Evolutionary conservation across 2,329 filamentous ascomycete genomes (phyloP), one percentile per base, ranked within the genome.

Genomic region (Colletotrichum camelliae): DNA sequence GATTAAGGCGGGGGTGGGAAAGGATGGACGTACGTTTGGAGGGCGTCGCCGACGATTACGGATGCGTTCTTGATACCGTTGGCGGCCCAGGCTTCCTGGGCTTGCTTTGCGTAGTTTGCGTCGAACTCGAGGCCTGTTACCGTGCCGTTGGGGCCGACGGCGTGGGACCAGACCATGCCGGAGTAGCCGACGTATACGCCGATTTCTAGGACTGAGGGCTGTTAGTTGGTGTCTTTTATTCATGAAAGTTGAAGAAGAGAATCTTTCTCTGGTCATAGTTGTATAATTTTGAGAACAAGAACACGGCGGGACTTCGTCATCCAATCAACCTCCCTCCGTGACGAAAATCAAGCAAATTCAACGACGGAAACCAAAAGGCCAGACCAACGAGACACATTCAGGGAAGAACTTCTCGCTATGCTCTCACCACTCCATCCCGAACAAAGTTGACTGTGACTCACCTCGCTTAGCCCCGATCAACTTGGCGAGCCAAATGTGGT

Each of bases 141-240:
- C 16, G 79, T 78, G 80, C 88, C 79, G 62, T 85, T 80, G 3
- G 83, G 82, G 0, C 88, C 88, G 5, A 88, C 83, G 35, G 86
- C 87, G 27, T 89, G 83, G 4, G 87, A 80, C 87, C 87, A 89
- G 18, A 87, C 83, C 79, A 89, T 83, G 78, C 83, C 82, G n/a
- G 87, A 89, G 80, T 88, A 89, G 55, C 88, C 87, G 27, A 87
- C 82, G 74, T 87, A 89, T 71, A 89, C 86, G 55, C 88, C 88
- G 43, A 89, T 83, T 75, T 89, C 88, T 67, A 89, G 84, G 18
- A 89, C 87, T 88, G 4, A 13, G 35, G 12, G 12, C 18, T 16
- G 15, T 52, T 39, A 52, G 67, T 57, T 18, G 6, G 3, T 35
- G 52, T 2, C 9, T 18, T 13, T 18, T 13, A 16, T 5, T 58